These are phyloP conservation scores for Chaetomiaceae sp. DNA, from an alignment of 2,329 filamentous ascomycete genomes.

Conservation along the genomic window DNA sequence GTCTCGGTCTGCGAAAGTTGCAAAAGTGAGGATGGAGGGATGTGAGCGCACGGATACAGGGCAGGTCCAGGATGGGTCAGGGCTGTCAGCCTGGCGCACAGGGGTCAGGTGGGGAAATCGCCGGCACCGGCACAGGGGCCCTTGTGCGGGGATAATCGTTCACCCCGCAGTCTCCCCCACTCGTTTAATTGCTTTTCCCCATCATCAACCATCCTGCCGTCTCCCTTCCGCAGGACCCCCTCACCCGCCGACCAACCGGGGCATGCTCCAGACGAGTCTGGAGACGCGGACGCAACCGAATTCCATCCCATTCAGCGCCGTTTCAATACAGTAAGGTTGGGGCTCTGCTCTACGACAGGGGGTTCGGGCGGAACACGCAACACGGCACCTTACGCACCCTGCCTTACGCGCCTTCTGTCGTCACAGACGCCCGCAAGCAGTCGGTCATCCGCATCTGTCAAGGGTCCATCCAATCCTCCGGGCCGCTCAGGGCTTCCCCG, in stretches of 20 bases:
- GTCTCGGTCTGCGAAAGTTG: not conserved
- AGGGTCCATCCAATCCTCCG: not conserved
- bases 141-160: constrained; percentile 19
- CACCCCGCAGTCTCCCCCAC: constrained; percentile 8
- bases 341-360: not conserved
- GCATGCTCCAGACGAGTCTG: not conserved
- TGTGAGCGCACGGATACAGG: not conserved
- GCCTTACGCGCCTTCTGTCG: not conserved
- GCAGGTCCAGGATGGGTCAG: too few relatives aligned
- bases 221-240: not conserved
- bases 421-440: not conserved
- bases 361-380: not conserved
- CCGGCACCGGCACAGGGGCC: not conserved
- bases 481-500: not conserved
- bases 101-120: not conserved
- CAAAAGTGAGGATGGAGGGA: not conserved
- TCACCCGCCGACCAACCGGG: not conserved
- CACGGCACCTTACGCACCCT: not conserved
- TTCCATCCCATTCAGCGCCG: not conserved
- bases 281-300: not conserved
- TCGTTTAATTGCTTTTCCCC: constrained; percentile 15
- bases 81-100: too few relatives aligned
- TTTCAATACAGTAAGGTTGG: not conserved
- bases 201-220: not conserved
- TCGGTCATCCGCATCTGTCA: not conserved